Evolutionary conservation across 2,329 filamentous ascomycete species (phyloP), one percentile per base, ranked within the genome.

Genomic region (Fusarium haematococcum): DNA sequence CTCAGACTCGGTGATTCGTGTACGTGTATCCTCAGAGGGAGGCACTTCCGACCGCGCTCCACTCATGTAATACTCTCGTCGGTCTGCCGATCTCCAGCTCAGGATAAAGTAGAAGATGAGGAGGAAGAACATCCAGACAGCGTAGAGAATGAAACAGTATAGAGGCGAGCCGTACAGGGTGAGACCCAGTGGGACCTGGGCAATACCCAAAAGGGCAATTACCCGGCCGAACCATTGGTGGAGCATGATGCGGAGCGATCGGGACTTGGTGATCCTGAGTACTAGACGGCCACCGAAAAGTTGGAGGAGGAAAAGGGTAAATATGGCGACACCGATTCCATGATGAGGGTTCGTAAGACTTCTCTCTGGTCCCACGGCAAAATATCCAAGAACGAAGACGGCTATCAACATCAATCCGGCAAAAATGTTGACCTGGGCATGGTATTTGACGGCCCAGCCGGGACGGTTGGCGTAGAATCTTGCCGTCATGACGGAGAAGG

Each of bases 81-180:
- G 76, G 79, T 89, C 83, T 84, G 91, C 83, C 84, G 92, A 82
- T 54, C 90, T 87, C 82, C 94, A 97, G 74, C 92, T 93, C 37
- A 98, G 86, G 65, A 96, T 86, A 78, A 98, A 97, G 83, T 95
- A 98, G 16, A 91, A 74, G 2, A 95, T 78, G 18, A 98, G 76
- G 37, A 98, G 85, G 20, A 93, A 87, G 32, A 91, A 90, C 81
- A 93, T 92, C 87, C 93, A 96, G 1, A 98, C 73, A 0, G 95
- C 89, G 79, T 93, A 99, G 5, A 98, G 86, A 62, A 99, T 91
- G 81, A 98, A 99, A 5, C 95, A 88, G 41, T 89, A 90, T 78
- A 93, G 91, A 6, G 97, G 96, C 33, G 95, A 98, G 7, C 97
- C 97, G 79, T 98, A 99, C 1, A 99, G 87, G 0, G 95, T 95